Evolutionary conservation across 768 basidiomycete genomes (phyloP).

Genomic region (Tricholoma sp.): DNA sequence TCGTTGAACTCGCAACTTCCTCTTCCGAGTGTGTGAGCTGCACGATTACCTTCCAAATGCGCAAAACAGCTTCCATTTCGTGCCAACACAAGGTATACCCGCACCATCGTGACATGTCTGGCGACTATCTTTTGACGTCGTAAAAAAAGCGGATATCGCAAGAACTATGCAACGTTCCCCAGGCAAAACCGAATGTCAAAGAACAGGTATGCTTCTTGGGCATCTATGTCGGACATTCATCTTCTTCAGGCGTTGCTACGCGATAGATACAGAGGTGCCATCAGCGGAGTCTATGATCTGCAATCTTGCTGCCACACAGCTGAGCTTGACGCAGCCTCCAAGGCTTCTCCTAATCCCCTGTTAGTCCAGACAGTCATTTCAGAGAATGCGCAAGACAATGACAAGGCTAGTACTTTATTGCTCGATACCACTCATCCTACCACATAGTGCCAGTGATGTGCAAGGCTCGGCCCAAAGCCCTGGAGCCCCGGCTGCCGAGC

Average conservation of each 20-base stretch:
- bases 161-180: background rate
- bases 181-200: background rate
- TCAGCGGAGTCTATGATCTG: background rate
- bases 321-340: background rate
- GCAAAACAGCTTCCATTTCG: background rate
- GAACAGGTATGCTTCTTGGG: slow-evolving; percentile 2
- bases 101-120: background rate
- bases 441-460: no score
- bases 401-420: background rate
- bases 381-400: background rate
- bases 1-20: slow-evolving; percentile 1
- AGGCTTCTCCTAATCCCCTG: background rate
- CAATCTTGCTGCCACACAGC: background rate
- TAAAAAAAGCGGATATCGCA: background rate
- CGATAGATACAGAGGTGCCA: slow-evolving; percentile 3
- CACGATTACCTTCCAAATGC: background rate
- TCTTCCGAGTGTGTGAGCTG: slow-evolving; percentile 1
- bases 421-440: slow-evolving; percentile 1
- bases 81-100: background rate
- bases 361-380: background rate
- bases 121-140: background rate
- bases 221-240: slow-evolving; percentile 1
- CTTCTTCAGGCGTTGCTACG: slow-evolving; percentile 5
- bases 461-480: no score
- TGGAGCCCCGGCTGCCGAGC: no score